A percentile compares a stretch with the other conserved stretches of the same genome.
phyloP scores from a whole-genome alignment of 1,284 basidiomycete genomes.

The Apiotrichum montevideense region DNA sequence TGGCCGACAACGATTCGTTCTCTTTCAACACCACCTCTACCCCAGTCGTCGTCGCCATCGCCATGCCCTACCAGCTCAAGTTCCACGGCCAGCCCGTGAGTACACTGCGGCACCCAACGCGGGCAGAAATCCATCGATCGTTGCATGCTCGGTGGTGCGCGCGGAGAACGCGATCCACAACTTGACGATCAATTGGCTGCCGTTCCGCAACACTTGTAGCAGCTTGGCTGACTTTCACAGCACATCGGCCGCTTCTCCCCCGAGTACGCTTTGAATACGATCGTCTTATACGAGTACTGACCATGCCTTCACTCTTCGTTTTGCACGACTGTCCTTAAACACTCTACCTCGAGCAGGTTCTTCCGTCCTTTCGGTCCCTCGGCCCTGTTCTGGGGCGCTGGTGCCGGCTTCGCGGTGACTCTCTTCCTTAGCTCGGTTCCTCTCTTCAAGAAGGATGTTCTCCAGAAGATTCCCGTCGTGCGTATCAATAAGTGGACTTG shows the following conservation, averaged over 20 bases:
- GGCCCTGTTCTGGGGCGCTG: conserved; percentile 39
- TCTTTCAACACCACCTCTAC: not conserved
- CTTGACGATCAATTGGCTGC: no score
- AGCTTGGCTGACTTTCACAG: conserved; percentile 10
- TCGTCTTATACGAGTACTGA: not conserved
- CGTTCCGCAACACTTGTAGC: no score
- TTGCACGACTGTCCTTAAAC: no score
- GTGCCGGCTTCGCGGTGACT: conserved; percentile 36
- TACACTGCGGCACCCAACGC: not conserved
- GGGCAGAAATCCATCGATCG: no score
- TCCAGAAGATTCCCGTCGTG: conserved; percentile 43
- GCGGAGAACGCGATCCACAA: no score
- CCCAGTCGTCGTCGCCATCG: not conserved
- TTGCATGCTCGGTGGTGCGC: no score
- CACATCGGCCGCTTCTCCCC: conserved; percentile 29
- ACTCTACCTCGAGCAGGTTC: conserved; percentile 20
- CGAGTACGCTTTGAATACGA: conserved; percentile 22
- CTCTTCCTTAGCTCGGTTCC: conserved; percentile 44
- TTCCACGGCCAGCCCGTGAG: conserved; percentile 15
- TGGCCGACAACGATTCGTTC: not conserved
- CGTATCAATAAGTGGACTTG: conserved; percentile 10
- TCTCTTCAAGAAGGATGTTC: conserved; percentile 44
- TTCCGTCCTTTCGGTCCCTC: conserved; percentile 30
- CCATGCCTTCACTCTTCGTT: not conserved
- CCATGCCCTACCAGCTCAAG: conserved; percentile 15